Conservation (phyloP, 164 flowering plant species). For the Macadamia integrifolia region DNA sequence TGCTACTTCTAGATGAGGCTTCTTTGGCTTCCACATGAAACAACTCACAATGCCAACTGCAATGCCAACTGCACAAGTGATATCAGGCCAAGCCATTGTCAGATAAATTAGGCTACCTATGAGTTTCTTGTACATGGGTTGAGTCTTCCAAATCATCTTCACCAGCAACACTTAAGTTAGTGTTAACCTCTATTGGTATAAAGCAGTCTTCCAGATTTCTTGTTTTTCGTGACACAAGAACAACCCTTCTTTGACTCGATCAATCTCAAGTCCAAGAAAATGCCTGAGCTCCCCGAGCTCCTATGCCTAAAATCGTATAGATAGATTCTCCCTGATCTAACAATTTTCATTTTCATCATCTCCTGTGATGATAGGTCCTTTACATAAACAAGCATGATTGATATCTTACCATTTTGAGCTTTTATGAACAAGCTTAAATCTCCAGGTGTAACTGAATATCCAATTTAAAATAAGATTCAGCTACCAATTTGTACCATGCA, state of each 20-base stretch:
- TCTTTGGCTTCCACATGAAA: no score
- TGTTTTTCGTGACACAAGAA: conserved; percentile 2
- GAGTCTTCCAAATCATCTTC: no score
- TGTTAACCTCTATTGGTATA: not conserved
- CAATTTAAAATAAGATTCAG: conserved; percentile 5
- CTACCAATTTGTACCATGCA: not conserved
- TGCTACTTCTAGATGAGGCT: no score
- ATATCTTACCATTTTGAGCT: not conserved
- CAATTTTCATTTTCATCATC: no score
- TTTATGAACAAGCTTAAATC: conserved; percentile 5
- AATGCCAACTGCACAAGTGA: no score
- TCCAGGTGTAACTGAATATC: conserved; percentile 4
- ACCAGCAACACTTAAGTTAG: not conserved
- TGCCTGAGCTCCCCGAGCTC: conserved; percentile 5
- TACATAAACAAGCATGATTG: no score
- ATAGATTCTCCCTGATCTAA: not conserved
- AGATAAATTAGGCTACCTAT: no score
- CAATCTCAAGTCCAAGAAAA: conserved; percentile 1
- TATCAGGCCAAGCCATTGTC: no score
- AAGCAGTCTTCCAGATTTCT: not conserved
- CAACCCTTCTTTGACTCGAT: not conserved
- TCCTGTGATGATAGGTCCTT: no score
- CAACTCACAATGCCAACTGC: no score
- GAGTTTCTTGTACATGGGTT: no score
- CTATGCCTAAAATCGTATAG: not conserved